Evolutionary conservation across 352 stramenopile genomes (phyloP).

Genomic region (Blastocystis sp.): DNA sequence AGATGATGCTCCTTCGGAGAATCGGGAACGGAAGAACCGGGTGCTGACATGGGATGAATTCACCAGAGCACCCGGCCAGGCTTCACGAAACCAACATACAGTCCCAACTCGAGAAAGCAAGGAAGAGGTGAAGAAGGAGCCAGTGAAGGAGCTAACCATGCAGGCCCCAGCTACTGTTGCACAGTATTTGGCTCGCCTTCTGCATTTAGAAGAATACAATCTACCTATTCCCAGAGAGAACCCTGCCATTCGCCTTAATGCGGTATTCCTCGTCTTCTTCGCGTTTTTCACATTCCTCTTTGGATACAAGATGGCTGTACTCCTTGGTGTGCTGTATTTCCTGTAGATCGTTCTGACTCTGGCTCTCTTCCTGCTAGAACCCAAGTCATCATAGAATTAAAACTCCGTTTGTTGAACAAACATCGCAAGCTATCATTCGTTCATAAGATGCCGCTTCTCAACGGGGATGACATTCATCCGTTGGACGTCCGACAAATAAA

Average conservation of each 20-base stretch:
- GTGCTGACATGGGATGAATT: slow-evolving; percentile 38
- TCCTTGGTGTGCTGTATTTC: not conserved
- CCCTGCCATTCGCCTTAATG: slow-evolving; percentile 17
- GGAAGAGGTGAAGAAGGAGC: not conserved
- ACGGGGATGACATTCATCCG: too few species aligned
- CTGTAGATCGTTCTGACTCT: slow-evolving; percentile 22
- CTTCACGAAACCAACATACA: not conserved
- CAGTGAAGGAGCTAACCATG: not conserved
- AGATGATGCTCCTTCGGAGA: slow-evolving; percentile 16
- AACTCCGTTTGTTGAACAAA: too few species aligned
- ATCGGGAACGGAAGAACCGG: not conserved
- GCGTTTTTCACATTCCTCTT: slow-evolving; percentile 38
- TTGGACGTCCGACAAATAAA: too few species aligned
- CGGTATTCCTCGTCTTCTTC: slow-evolving; percentile 4
- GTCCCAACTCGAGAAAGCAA: not conserved
- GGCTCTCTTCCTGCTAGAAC: too few species aligned
- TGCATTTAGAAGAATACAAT: slow-evolving; percentile 15
- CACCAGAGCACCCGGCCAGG: not conserved
- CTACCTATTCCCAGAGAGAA: slow-evolving; percentile 26
- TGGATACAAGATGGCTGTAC: slow-evolving; percentile 51
- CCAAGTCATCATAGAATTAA: too few species aligned
- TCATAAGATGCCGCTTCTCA: too few species aligned
- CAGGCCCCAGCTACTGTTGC: not conserved
- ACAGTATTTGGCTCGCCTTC: not conserved
- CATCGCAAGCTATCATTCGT: too few species aligned